Percentiles rank a stretch among this genome's conserved stretches.
phyloP scores from a whole-genome alignment of 1,284 basidiomycete species.

The Austroboletus rostrupii region DNA sequence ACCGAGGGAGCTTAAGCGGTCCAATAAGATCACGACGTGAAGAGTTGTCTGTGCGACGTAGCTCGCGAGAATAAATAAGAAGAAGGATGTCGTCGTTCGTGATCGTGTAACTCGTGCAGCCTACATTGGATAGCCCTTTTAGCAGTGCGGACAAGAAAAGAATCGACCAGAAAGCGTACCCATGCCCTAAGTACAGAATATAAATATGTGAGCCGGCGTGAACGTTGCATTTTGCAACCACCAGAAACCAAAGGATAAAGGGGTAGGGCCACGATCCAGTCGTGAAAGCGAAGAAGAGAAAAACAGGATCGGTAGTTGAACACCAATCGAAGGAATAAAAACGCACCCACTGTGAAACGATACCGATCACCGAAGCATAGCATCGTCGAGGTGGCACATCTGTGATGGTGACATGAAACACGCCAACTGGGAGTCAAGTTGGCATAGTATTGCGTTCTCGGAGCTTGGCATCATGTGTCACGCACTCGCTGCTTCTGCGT shows the following conservation, averaged over 20 bases:
- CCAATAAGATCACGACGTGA: conserved; percentile 32
- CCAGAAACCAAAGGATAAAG: neutral
- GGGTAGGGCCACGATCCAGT: conserved; percentile 12
- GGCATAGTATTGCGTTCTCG: too few species aligned
- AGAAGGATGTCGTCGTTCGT: conserved; percentile 42
- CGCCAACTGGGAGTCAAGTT: too few species aligned
- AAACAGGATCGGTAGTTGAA: neutral
- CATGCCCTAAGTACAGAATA: conserved; percentile 2
- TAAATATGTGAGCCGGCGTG: neutral
- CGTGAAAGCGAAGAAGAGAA: conserved; percentile 7
- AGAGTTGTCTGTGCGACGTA: conserved; percentile 36
- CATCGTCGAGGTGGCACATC: too few species aligned
- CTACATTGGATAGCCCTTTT: conserved; percentile 21
- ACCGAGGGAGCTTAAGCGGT: conserved; percentile 32
- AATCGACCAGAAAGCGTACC: conserved; percentile 8
- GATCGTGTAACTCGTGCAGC: conserved; percentile 41
- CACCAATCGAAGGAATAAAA: neutral
- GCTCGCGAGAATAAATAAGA: conserved; percentile 35
- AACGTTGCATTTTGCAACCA: neutral
- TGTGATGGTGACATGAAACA: too few species aligned
- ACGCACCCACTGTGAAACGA: neutral
- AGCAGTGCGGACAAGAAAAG: neutral
- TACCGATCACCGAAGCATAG: too few species aligned
- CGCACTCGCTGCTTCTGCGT: too few species aligned
- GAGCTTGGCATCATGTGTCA: too few species aligned